phyloP scores from a whole-genome alignment of 306 rosid species.

The Cucurbita ficifolia region DNA sequence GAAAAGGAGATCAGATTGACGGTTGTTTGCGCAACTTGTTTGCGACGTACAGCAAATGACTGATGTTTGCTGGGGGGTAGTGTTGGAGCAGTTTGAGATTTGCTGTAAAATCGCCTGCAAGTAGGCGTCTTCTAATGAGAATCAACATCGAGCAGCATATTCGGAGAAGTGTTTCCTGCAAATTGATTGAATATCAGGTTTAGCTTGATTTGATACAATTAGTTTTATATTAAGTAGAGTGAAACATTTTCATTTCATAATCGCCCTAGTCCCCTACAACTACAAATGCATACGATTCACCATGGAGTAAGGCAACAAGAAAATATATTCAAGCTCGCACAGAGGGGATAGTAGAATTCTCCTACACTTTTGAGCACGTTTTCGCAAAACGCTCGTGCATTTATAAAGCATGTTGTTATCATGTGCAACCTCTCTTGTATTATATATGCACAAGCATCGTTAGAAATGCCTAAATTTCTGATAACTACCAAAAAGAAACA shows the following conservation, averaged over 20 bases:
- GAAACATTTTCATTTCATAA: neutral
- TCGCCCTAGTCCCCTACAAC: neutral
- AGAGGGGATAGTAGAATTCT: neutral
- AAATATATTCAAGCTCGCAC: neutral
- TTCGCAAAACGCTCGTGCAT: neutral
- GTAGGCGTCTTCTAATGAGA: constrained; percentile 74
- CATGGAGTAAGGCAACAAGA: neutral
- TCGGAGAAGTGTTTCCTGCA: constrained; percentile 87
- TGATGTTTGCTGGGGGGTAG: constrained; percentile 81
- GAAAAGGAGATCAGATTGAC: constrained; percentile 19
- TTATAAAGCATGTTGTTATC: neutral
- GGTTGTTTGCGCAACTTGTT: constrained; percentile 79
- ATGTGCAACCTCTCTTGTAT: neutral
- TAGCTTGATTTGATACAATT: neutral
- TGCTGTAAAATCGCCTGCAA: constrained; percentile 95
- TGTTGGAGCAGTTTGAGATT: constrained; percentile 87
- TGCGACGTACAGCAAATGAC: constrained; percentile 95
- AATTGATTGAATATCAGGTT: neutral
- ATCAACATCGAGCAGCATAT: constrained; percentile 94
- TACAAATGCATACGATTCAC: neutral
- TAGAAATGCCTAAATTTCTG: neutral
- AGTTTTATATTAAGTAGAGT: neutral
- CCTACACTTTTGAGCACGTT: neutral
- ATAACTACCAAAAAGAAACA: neutral
- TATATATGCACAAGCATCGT: neutral